Evolutionary conservation across 2,329 filamentous ascomycete genomes (phyloP), one percentile per base, ranked within the genome.

Genomic region (Emericellopsis atlantica): DNA sequence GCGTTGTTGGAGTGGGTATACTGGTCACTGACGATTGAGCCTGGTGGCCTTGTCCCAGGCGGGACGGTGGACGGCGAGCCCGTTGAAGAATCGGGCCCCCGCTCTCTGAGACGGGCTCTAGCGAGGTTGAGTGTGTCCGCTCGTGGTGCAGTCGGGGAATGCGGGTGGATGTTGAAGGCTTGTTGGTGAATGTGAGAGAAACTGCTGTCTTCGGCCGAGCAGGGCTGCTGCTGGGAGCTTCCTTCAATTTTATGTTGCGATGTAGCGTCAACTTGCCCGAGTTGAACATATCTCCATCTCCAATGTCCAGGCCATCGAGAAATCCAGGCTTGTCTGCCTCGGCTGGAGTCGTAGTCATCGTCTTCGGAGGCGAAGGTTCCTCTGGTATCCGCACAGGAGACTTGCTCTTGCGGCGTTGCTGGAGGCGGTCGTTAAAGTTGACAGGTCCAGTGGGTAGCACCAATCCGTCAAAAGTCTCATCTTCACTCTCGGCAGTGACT

Each of bases 51-150:
- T 29, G 26, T 11, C 76, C 76, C 23, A 85, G 56, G 42, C 82
- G 73, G 4, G 81, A 85, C 46, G 77, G 74, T 34, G 82, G 76
- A 47, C 79, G 70, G 43, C 77, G 73, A 47, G 69, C 69, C 14
- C 66, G 64, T 45, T 71, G 75, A 34, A 69, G 65, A 37, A 84
- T 74, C 16, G 84, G 77, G 4, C 80, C 86, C 39, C 88, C 88
- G 48, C 80, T 88, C 62, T 96, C 90, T 32, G 87, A 93, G 6
- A 96, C 88, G 18, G 90, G 88, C 55, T 94, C 90, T n/a, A 96
- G 71, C 15, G 82, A 81, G 10, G 60, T 63, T 8, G 84, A 84
- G 49, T 78, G 75, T 5, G 80, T 75, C 40, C 82, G 73, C 53
- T 86, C 82, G 58, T 84, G 80, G 44, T 70, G 71, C 31, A 89